Evolutionary conservation across 495 filamentous ascomycete genomes (phyloP).

Genomic region (Sporormia fimetaria): DNA sequence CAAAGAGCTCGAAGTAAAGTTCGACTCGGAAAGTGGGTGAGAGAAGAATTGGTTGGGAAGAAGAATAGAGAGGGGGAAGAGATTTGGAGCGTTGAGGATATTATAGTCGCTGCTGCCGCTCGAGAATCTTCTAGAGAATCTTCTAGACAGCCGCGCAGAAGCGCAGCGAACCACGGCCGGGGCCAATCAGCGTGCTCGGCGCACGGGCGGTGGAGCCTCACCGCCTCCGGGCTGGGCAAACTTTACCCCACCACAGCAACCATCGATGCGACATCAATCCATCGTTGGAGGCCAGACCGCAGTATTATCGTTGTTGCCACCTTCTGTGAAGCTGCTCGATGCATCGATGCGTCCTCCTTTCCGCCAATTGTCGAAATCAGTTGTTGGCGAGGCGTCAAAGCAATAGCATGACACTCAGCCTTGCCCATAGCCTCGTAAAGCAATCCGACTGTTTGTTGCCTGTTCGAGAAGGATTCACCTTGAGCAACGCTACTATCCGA

Average conservation of each 20-base stretch:
- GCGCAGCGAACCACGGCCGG: conserved; percentile 4
- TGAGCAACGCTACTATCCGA: too few species aligned
- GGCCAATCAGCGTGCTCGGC: conserved; percentile 12
- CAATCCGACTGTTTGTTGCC: too few species aligned
- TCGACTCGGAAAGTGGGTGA: not conserved
- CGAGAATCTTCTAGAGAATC: conserved; percentile 22
- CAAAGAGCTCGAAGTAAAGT: not conserved
- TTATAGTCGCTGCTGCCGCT: conserved; percentile 9
- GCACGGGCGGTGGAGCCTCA: conserved; percentile 1
- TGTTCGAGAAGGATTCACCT: too few species aligned
- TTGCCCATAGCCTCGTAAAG: too few species aligned
- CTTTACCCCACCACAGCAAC: conserved; percentile 1
- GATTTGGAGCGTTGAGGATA: not conserved
- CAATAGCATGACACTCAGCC: too few species aligned
- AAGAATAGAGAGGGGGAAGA: conserved; percentile 1
- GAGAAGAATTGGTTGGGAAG: not conserved
- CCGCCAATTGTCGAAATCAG: too few species aligned
- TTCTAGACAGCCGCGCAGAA: conserved; percentile 17
- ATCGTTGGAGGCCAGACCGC: too few species aligned
- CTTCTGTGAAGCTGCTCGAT: too few species aligned
- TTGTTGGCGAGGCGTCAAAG: too few species aligned
- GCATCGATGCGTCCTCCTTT: too few species aligned
- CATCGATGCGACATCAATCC: not conserved
- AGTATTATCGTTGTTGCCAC: too few species aligned
- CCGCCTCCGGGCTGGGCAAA: conserved; percentile 3